Evolutionary conservation across 2,329 filamentous ascomycete species (phyloP), one percentile per base, ranked within the genome.

Genomic region (Epicoccum nigrum): DNA sequence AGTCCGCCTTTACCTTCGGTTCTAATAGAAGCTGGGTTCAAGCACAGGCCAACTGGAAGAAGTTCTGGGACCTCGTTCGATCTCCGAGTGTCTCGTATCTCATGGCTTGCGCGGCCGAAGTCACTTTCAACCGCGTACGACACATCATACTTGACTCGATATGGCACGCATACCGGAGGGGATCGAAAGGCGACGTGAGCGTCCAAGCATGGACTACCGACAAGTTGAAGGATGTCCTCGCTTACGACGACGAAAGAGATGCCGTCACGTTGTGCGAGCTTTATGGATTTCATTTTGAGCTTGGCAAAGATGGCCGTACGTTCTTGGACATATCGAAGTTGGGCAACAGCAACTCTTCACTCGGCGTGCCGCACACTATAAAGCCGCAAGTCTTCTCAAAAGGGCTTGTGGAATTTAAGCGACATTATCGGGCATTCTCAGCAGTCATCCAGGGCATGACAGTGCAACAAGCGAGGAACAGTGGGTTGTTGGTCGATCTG

Each of bases 91-190:
- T 84, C 1, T 83, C 84, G 0, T 87, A 86, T 60, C 71, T 86
- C 7, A 83, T 85, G 80, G 84, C 81, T 7, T 87, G 85, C 67
- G 82, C 85, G 19, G 82, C 83, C 1, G 85, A 87, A 60, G 80
- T 85, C 9, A 82, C 82, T 55, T 87, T 87, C 70, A 82, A 81
- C 45, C 72, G 81, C 20, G 73, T 87, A 34, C 81, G 85, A 9
- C 77, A 81, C 42, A 79, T 77, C 19, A 79, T 81, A 5, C 75
- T 87, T 37, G 78, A 81, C 31, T 76, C 77, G 2, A 78, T 85
- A 32, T 82, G 78, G 77, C 78, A 77, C 53, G 79, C 75, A 2
- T 83, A 79, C 61, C 79, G 79, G 58, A 77, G 73, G n/a, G 80
- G 78, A n/a, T 76, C 76, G 39, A 76, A 77, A 52, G 70, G 76